Base-by-base conservation (phyloP, 2,329 filamentous ascomycete species). In the Penicillium thymicola region DNA sequence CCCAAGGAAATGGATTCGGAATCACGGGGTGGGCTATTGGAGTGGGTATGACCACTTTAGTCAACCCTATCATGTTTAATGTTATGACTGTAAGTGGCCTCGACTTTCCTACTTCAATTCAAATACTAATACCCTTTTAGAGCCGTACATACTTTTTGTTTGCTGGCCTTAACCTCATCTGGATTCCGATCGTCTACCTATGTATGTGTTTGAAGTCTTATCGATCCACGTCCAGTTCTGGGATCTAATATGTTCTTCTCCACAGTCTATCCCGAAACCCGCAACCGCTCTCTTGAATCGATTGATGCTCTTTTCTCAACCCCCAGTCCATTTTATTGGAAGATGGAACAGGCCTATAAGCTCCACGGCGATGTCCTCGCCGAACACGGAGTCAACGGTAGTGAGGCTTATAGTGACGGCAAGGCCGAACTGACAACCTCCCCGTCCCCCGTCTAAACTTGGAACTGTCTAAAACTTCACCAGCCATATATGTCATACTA, bases 21-120 rank as follows among this genome's bases (percentile, higher is more conserved):
- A 83, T 85, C 57, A 80, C 81, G 2, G 82, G 82, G 1, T 85
- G 83, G 82, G 82, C 83, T 18, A 77, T 83, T 55, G 83, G 82
- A 37, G 78, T 81, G 9, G 82, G 82, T 36, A 78, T 80, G 78
- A 83, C 81, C 1, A 75, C 76, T 2, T 72, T 83, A 45, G 77
- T 83, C 58, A 83, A 72, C 43, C 70, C 69, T 71, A 79, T 83
- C 65, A 80, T 84, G 76, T 79, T 83, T 57, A 69, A 64, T 41
- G 69, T 69, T n/a, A 62, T 82, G 23, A 71, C 40, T 13, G 61
- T 63, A 49, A 34, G 59, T 43, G 34, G 2, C 11, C 0, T 30
- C n/a, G 5, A 14, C 9, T 13, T 37, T 16, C 14, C 2, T 8
- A 11, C 34, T 25, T 25, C 4, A 27, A 18, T 21, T 11, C 9